Percentiles rank a stretch among this genome's conserved stretches.
These are phyloP conservation scores for Cryptomeria japonica DNA, from an alignment of 75 land plant species.

Conservation along the genomic window DNA sequence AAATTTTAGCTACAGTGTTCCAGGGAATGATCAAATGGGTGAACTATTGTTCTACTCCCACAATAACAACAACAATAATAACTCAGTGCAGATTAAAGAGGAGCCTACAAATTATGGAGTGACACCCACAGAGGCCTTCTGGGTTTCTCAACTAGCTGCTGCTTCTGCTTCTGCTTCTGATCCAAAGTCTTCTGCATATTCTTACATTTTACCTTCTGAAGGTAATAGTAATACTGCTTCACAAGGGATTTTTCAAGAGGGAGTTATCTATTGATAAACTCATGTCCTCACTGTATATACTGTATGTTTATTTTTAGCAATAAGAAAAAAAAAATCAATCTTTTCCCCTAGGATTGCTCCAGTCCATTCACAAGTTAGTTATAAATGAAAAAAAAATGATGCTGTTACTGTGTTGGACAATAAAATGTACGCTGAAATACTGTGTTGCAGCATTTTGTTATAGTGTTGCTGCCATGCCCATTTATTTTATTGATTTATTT, in stretches of 20 bases:
- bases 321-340: not conserved
- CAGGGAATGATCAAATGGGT: not conserved
- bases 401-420: not conserved
- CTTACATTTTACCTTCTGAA: not conserved
- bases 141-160: slow-evolving; percentile 12
- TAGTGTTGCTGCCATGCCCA: not conserved
- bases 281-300: not conserved
- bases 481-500: not conserved
- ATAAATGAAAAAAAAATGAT: not conserved
- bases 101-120: not conserved
- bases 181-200: not conserved
- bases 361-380: not conserved
- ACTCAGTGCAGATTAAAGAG: slow-evolving; percentile 6
- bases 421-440: not conserved
- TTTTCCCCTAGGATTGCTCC: not conserved
- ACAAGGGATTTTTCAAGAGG: slow-evolving; percentile 8
- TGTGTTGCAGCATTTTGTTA: not conserved
- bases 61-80: not conserved
- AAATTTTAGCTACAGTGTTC: not conserved
- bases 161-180: not conserved
- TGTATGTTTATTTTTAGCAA: not conserved
- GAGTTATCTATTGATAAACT: slow-evolving; percentile 7
- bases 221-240: not conserved
- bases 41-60: not conserved
- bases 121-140: not conserved